phyloP scores from a whole-genome alignment of 202 grass and related monocot species.

The Miscanthus sacchariflorus region DNA sequence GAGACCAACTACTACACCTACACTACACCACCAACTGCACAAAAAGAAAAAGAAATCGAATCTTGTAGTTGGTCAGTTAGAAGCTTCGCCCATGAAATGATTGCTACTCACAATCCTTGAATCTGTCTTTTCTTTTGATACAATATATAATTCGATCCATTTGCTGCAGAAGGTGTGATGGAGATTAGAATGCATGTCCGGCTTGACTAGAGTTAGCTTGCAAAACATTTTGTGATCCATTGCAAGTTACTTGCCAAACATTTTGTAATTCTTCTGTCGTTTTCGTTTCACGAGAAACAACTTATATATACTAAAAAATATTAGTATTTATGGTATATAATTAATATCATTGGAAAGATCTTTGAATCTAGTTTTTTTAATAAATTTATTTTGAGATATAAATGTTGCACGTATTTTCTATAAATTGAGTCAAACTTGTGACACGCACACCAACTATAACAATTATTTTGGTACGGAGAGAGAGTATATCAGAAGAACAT shows the following conservation, averaged over 20 bases:
- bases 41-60: neutral
- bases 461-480: too few relatives aligned
- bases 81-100: constrained; percentile 36
- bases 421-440: too few relatives aligned
- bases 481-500: too few relatives aligned
- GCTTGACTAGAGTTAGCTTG: constrained; percentile 52
- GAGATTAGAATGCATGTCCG: constrained; percentile 1
- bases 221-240: constrained; percentile 23
- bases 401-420: too few relatives aligned
- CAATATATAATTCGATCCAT: constrained; percentile 5
- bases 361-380: too few relatives aligned
- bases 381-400: too few relatives aligned
- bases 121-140: neutral
- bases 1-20: constrained; percentile 25
- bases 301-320: too few relatives aligned
- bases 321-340: too few relatives aligned
- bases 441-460: too few relatives aligned
- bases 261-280: too few relatives aligned
- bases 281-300: too few relatives aligned
- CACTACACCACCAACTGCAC: neutral
- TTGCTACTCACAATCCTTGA: constrained; percentile 15
- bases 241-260: neutral
- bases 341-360: too few relatives aligned
- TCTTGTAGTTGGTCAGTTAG: constrained; percentile 38
- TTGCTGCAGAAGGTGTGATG: neutral